Evolutionary conservation across 805 yeast species (phyloP), one percentile per base, ranked within the genome.

Genomic region (Saccharomycopsis sp.): DNA sequence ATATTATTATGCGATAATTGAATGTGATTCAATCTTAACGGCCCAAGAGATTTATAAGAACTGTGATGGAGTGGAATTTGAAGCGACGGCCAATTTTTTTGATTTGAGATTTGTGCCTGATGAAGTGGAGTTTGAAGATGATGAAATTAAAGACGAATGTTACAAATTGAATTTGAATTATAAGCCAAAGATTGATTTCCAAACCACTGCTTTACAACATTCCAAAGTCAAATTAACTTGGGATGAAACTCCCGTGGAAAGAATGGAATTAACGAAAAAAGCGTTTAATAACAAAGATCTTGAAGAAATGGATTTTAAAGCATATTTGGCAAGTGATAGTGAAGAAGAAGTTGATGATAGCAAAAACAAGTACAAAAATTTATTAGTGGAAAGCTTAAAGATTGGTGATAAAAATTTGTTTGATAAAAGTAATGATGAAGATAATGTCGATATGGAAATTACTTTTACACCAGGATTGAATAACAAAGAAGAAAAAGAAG

Each of bases 191-290:
- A 57, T 62, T 18, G 66, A 70, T 8, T 92, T 92, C 59, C 83
- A 84, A 23, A 92, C 98, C 3, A 96, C 85, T 61, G 98, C 98
- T 0, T 67, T 92, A 45, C 96, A 92, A 57, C 95, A 87, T 56
- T 88, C 97, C 13, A 92, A 88, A 54, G 98, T 92, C 37, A 88
- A 85, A 58, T 68, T 92, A 50, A 88, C 97, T 0, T 92, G 98
- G 98, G 98, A 92, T 60, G 97, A 89, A 62, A 94, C 97, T 0
- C 97, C 98, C 5, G 79, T 77, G 43, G 96, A 87, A 53, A 74
- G 98, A 54, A 59, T 75, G 14, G 75, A 80, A 44, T 58, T 88
- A 40, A 72, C 96, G 1, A 70, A 81, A 13, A 78, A 80, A 50
- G 85, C 87, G 5, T 89, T 92, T 58, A 76, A 86, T 36, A 92